Conservation (phyloP, 2,329 filamentous ascomycete genomes). For the Trichoderma aggressivum region DNA sequence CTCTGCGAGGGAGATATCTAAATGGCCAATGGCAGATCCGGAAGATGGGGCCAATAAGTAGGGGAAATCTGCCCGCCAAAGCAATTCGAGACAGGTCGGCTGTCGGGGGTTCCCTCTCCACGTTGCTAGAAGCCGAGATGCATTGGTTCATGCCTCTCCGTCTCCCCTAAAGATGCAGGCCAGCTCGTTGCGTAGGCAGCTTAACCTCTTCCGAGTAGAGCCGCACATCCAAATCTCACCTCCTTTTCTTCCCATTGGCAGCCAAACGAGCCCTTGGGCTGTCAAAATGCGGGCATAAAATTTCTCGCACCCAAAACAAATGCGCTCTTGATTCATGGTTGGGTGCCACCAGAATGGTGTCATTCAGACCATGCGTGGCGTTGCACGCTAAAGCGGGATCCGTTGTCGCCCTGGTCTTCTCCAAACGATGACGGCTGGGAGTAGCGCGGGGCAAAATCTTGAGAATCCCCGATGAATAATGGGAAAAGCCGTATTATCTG, state of each 20-base stretch:
- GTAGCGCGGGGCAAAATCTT: conserved; percentile 12
- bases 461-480: conserved; percentile 2
- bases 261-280: neutral
- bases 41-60: neutral
- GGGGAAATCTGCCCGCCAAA: neutral
- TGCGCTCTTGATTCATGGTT: neutral
- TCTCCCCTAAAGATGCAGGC: neutral
- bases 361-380: conserved; percentile 19
- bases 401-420: neutral
- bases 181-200: neutral
- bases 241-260: neutral
- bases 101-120: neutral
- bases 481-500: neutral
- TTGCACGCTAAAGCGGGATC: conserved; percentile 10
- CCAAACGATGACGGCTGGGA: neutral
- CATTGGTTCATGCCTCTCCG: conserved; percentile 8
- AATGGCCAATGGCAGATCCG: conserved; percentile 4
- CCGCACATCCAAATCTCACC: neutral
- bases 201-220: neutral
- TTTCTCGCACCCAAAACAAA: neutral
- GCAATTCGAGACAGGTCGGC: neutral
- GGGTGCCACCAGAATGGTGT: conserved; percentile 18
- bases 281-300: neutral
- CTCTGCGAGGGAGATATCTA: neutral
- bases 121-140: neutral